Percentiles rank a stretch among this genome's conserved stretches.
Evolutionary conservation across 192 early-diverging fungal genomes (phyloP).

Genomic region (Coemansia sp.): DNA sequence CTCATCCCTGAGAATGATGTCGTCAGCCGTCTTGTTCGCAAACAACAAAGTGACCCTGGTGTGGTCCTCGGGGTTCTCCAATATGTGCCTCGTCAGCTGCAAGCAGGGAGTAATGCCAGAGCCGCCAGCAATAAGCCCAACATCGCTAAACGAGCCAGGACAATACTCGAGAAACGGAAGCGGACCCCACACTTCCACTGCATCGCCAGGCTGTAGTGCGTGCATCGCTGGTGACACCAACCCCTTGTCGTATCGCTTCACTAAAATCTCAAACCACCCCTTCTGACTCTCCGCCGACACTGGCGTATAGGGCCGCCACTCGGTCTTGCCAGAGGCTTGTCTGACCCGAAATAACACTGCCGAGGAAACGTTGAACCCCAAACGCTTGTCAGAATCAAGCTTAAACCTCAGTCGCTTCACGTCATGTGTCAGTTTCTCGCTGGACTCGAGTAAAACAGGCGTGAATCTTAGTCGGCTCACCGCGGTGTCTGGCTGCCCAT

Average conservation of each 20-base stretch:
- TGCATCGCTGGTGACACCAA: slow-evolving; percentile 64
- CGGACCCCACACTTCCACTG: slow-evolving; percentile 79
- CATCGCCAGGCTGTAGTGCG: slow-evolving; percentile 67
- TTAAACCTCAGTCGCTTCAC: slow-evolving; percentile 65
- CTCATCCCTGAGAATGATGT: slow-evolving; percentile 68
- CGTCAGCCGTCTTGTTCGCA: slow-evolving; percentile 72
- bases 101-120: slow-evolving; percentile 82
- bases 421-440: slow-evolving; percentile 65
- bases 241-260: slow-evolving; percentile 75
- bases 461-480: slow-evolving; percentile 3
- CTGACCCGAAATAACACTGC: slow-evolving; percentile 72
- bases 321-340: slow-evolving; percentile 56
- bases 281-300: slow-evolving; percentile 54
- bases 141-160: slow-evolving; percentile 61
- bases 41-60: slow-evolving; percentile 74
- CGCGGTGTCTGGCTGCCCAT: not conserved
- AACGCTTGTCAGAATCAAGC: slow-evolving; percentile 61
- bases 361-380: slow-evolving; percentile 71
- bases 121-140: slow-evolving; percentile 83
- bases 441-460: slow-evolving; percentile 39
- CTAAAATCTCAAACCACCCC: slow-evolving; percentile 73
- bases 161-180: slow-evolving; percentile 66
- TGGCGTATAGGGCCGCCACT: slow-evolving; percentile 86
- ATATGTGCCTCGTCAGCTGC: slow-evolving; percentile 70
- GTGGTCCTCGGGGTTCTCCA: slow-evolving; percentile 62